phyloP scores from a whole-genome alignment of 768 basidiomycete species.

The Tylopilus rubrobrunneus region DNA sequence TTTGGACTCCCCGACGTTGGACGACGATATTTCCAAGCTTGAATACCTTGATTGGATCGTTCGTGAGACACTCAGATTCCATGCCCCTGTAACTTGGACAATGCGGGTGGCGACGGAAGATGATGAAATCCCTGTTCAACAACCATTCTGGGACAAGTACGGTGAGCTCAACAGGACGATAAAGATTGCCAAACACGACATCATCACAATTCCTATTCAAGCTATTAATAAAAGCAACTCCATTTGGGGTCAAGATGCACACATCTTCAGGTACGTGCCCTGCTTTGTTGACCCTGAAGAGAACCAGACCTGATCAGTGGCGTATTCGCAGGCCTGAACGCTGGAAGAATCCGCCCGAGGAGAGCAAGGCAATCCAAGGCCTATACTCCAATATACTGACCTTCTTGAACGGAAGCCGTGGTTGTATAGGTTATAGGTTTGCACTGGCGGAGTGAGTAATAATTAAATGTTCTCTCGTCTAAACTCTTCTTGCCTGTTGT shows the following conservation, averaged over 20 bases:
- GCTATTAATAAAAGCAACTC: constrained; percentile 52
- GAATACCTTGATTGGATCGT: constrained; percentile 61
- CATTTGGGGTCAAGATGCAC: constrained; percentile 68
- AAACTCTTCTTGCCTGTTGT: constrained; percentile 9
- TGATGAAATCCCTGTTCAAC: constrained; percentile 50
- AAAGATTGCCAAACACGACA: constrained; percentile 45
- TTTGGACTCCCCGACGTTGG: constrained; percentile 12
- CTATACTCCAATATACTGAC: constrained; percentile 52
- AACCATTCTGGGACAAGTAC: constrained; percentile 30
- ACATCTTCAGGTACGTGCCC: constrained; percentile 48
- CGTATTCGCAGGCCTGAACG: constrained; percentile 45
- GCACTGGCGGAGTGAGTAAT: constrained; percentile 54
- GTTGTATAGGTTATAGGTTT: constrained; percentile 61
- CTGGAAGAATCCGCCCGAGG: constrained; percentile 41
- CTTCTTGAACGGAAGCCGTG: constrained; percentile 56
- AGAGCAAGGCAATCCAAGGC: constrained; percentile 42
- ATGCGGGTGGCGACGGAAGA: constrained; percentile 49
- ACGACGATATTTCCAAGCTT: constrained; percentile 36
- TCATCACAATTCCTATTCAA: constrained; percentile 56
- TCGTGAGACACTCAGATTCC: constrained; percentile 52
- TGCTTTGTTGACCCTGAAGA: constrained; percentile 19
- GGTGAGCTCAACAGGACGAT: constrained; percentile 33
- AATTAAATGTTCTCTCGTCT: neutral
- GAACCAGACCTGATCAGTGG: constrained; percentile 19
- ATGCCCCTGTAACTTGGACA: constrained; percentile 55